Conservation (phyloP, 2,329 filamentous ascomycete species). For the Blastomyces emzantsi region DNA sequence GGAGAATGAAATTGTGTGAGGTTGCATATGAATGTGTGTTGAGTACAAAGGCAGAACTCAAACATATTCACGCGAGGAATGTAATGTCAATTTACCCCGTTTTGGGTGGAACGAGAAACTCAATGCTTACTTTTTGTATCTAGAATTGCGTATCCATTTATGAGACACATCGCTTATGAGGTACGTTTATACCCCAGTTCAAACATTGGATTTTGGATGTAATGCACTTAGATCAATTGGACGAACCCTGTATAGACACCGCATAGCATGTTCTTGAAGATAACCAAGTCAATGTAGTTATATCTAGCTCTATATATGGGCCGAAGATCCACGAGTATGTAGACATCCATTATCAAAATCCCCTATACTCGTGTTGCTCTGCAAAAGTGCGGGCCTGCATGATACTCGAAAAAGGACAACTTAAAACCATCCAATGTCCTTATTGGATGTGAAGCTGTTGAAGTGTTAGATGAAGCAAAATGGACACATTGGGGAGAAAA, state of each 20-base stretch:
- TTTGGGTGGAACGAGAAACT: background rate
- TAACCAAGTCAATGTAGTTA: background rate
- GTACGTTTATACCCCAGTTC: background rate
- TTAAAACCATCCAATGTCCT: background rate
- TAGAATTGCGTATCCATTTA: background rate
- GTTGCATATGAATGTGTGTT: background rate
- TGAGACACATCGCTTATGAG: background rate
- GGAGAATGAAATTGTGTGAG: conserved; percentile 28
- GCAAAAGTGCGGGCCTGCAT: background rate
- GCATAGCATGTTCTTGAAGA: background rate
- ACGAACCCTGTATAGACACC: background rate
- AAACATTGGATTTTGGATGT: background rate
- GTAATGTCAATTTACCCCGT: background rate
- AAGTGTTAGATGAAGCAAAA: background rate
- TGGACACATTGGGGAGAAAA: background rate
- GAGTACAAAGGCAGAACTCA: background rate
- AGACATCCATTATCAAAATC: background rate
- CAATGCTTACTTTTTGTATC: background rate
- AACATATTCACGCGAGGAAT: background rate
- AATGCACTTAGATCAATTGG: background rate
- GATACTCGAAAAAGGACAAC: background rate
- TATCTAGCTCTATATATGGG: background rate
- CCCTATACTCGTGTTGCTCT: background rate
- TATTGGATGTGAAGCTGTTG: background rate
- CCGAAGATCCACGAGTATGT: background rate